phyloP scores from a whole-genome alignment of 352 stramenopile genomes.

The Albugo candida region DNA sequence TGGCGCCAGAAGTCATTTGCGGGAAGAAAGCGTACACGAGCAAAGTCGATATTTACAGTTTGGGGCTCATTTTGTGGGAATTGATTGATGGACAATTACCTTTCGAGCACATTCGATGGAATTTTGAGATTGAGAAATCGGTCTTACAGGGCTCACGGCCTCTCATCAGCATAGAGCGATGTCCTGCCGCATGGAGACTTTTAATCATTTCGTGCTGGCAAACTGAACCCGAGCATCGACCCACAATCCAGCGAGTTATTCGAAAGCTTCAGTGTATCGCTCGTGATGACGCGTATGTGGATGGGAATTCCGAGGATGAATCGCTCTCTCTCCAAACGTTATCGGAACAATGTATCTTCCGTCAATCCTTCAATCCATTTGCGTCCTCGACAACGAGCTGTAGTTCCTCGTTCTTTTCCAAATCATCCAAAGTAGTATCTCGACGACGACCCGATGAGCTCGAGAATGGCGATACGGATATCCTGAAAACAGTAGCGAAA shows the following conservation, averaged over 20 bases:
- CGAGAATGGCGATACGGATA: too few species aligned
- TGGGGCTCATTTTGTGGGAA: conserved; percentile 77
- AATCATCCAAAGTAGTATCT: too few species aligned
- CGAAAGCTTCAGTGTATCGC: conserved; percentile 58
- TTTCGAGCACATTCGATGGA: conserved; percentile 71
- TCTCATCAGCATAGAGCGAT: conserved; percentile 38
- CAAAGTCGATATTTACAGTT: conserved; percentile 80
- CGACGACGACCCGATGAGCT: too few species aligned
- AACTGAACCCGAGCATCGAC: conserved; percentile 50
- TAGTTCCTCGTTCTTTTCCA: too few species aligned
- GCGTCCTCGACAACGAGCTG: too few species aligned
- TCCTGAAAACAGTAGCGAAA: too few species aligned
- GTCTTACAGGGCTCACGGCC: conserved; percentile 51
- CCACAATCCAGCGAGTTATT: conserved; percentile 77
- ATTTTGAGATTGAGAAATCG: conserved; percentile 70
- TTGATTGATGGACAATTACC: conserved; percentile 68
- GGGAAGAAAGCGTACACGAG: conserved; percentile 71
- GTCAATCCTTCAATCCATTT: too few species aligned
- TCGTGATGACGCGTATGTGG: conserved; percentile 20
- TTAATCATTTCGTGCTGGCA: conserved; percentile 73
- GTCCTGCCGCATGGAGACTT: conserved; percentile 53
- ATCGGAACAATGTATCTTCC: too few species aligned
- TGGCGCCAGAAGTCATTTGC: conserved; percentile 77
- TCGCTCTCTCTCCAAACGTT: too few species aligned
- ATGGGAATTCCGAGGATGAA: too few species aligned